Conservation (phyloP, 164 flowering plant species). For the Piper betle region DNA sequence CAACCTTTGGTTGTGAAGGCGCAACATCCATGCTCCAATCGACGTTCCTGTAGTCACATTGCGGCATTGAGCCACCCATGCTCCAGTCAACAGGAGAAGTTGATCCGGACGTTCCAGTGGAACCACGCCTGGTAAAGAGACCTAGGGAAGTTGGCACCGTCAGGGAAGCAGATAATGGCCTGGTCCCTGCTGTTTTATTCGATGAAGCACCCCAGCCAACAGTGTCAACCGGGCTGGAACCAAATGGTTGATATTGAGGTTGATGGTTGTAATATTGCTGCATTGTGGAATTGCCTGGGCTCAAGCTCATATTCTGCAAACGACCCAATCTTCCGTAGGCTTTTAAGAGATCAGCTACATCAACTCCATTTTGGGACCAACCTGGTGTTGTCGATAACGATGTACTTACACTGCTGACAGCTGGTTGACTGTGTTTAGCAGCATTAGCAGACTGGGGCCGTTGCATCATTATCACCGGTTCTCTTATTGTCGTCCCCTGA, state of each 20-base stretch:
- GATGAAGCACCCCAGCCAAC: conserved; percentile 16
- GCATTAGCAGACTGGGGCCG: conserved; percentile 41
- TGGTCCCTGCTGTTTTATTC: conserved; percentile 15
- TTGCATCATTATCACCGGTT: conserved; percentile 72
- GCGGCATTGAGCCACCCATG: conserved; percentile 29
- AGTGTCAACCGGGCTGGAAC: conserved; percentile 18
- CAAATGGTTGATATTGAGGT: conserved; percentile 20
- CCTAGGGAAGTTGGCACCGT: conserved; percentile 56
- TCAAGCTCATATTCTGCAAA: conserved; percentile 15
- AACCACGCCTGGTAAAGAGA: conserved; percentile 46
- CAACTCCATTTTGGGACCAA: conserved; percentile 27
- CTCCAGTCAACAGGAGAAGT: conserved; percentile 64
- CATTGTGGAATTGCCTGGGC: conserved; percentile 15
- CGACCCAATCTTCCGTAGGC: conserved; percentile 19
- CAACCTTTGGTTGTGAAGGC: conserved; percentile 16
- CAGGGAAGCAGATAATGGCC: conserved; percentile 14
- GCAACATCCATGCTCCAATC: conserved; percentile 55
- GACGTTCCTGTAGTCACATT: conserved; percentile 54
- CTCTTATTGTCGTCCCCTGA: conserved; percentile 36
- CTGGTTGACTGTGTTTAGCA: conserved; percentile 18
- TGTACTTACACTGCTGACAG: conserved; percentile 24
- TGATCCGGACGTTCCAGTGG: conserved; percentile 40
- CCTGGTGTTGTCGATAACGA: conserved; percentile 31
- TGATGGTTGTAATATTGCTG: conserved; percentile 32
- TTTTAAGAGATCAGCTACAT: conserved; percentile 26